phyloP scores from a whole-genome alignment of 2,329 filamentous ascomycete species.

The Claviceps lovelessii region DNA sequence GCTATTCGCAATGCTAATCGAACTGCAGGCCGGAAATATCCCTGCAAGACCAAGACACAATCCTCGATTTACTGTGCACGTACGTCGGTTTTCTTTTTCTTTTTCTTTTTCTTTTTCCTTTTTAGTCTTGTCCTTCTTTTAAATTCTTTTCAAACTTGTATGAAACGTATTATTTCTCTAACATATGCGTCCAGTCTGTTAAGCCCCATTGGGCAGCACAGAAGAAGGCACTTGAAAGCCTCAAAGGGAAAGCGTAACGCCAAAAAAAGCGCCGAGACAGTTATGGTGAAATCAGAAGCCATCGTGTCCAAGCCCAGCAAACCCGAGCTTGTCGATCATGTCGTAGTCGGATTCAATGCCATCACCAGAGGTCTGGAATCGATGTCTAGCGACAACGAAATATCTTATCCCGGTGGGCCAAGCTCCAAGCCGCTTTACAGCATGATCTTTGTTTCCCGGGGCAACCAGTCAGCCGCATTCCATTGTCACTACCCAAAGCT shows the following conservation, averaged over 20 bases:
- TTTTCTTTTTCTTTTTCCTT: too few relatives aligned
- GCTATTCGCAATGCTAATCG: neutral
- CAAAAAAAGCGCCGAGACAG: constrained; percentile 28
- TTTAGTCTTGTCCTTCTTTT: too few relatives aligned
- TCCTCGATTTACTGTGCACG: constrained; percentile 54
- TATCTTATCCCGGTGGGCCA: neutral
- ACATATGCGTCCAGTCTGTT: constrained; percentile 36
- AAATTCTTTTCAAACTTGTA: neutral
- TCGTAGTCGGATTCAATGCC: constrained; percentile 51
- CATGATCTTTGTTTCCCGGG: constrained; percentile 43
- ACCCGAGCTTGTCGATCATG: constrained; percentile 39
- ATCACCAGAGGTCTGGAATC: constrained; percentile 46
- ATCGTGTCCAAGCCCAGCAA: constrained; percentile 10
- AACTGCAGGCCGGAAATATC: constrained; percentile 44
- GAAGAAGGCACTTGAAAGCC: constrained; percentile 34
- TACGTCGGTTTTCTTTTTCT: constrained; percentile 19
- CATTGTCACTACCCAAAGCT: constrained; percentile 46
- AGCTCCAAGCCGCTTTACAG: constrained; percentile 23
- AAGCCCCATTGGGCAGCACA: constrained; percentile 48
- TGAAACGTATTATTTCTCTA: neutral
- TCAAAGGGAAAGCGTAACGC: constrained; percentile 46
- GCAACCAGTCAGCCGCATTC: constrained; percentile 42
- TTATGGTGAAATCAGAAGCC: constrained; percentile 9
- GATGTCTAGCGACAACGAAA: constrained; percentile 12
- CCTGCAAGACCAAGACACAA: constrained; percentile 44